Evolutionary conservation across 176 grass and related monocot species (phyloP).

Genomic region (Miscanthus lutarioriparius): DNA sequence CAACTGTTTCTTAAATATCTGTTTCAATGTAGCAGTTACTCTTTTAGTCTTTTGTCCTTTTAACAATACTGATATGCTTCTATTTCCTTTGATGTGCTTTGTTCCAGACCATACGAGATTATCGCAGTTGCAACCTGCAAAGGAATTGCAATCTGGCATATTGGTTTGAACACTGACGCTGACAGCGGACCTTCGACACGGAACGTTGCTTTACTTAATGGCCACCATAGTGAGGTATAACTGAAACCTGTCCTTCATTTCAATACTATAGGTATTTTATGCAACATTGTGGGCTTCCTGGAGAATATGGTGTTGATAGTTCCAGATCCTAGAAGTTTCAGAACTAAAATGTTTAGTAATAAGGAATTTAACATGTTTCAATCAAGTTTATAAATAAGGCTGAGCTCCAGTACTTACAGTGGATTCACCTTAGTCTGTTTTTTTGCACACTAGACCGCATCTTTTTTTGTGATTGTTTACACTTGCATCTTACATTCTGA

Average conservation of each 20-base stretch:
- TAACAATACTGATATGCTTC: not conserved
- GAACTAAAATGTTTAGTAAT: not conserved
- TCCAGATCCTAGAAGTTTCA: not conserved
- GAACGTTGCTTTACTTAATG: conserved; percentile 73
- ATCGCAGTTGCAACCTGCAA: conserved; percentile 90
- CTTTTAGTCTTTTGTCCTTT: not conserved
- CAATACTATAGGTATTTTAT: not conserved
- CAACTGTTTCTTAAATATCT: not conserved
- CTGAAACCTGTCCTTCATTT: conserved; percentile 10
- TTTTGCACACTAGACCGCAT: not conserved
- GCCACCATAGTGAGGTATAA: conserved; percentile 74
- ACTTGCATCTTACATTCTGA: conserved; percentile 15
- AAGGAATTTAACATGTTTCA: conserved; percentile 12
- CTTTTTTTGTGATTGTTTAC: conserved; percentile 5
- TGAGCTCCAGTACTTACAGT: conserved; percentile 4
- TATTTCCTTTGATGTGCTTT: not conserved
- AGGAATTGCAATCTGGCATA: conserved; percentile 85
- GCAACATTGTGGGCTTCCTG: not conserved
- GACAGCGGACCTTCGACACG: conserved; percentile 52
- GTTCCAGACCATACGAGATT: conserved; percentile 79
- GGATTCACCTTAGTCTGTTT: conserved; percentile 3
- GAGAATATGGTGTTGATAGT: not conserved
- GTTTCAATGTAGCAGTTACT: not conserved
- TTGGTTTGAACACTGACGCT: conserved; percentile 59
- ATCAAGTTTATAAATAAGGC: not conserved